phyloP scores from a whole-genome alignment of 345 rosid species.

The Eucalyptus tenuipes region DNA sequence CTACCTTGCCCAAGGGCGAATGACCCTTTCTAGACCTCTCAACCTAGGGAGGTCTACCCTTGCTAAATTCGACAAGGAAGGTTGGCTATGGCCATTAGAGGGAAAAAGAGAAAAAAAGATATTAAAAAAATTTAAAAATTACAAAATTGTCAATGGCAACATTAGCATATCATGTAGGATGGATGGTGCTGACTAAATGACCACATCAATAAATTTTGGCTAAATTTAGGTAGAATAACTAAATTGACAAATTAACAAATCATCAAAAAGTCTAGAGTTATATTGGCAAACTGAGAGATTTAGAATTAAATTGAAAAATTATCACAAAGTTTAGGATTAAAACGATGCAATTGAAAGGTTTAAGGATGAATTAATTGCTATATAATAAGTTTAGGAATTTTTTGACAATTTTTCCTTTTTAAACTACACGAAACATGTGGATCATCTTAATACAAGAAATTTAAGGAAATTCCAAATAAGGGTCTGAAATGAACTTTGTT shows the following conservation, averaged over 20 bases:
- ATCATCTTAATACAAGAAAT: neutral
- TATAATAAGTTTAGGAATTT: too few relatives aligned
- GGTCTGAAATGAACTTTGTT: rapidly evolving
- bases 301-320: neutral
- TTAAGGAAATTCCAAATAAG: too few relatives aligned
- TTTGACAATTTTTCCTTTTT: neutral
- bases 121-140: neutral
- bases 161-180: neutral
- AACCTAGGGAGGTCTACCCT: rapidly evolving
- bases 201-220: rapidly evolving
- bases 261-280: neutral
- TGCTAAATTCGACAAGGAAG: neutral
- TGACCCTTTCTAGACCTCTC: neutral
- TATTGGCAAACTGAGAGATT: neutral
- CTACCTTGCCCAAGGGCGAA: neutral
- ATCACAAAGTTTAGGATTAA: neutral
- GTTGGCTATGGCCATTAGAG: rapidly evolving
- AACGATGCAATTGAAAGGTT: neutral
- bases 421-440: neutral
- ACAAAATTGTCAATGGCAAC: neutral
- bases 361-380: rapidly evolving
- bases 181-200: rapidly evolving
- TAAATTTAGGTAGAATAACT: neutral
- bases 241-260: neutral
- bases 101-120: neutral